These are phyloP conservation scores for Bruguiera gymnorhiza DNA, from an alignment of 345 rosid genomes.

Conservation along the genomic window DNA sequence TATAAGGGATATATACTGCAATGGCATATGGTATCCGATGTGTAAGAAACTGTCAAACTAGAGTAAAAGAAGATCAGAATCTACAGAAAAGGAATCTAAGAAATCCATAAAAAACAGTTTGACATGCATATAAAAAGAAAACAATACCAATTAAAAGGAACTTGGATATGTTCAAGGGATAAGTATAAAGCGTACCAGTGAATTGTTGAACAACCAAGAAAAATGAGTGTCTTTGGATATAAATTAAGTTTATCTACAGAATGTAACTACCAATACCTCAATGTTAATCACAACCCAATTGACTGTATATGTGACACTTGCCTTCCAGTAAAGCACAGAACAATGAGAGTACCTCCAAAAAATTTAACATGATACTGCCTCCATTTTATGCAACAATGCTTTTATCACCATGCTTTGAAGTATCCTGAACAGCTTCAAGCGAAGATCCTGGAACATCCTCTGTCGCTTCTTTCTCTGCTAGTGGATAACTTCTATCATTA, in stretches of 20 bases:
- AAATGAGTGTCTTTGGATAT: too few species aligned
- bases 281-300: too few species aligned
- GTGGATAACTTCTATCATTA: constrained; percentile 19
- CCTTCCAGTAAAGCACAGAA: not conserved
- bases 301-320: too few species aligned
- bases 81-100: not conserved
- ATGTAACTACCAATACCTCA: too few species aligned
- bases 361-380: constrained; percentile 17
- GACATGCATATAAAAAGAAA: not conserved
- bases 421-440: constrained; percentile 21
- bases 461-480: constrained; percentile 18
- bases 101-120: not conserved
- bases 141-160: too few species aligned
- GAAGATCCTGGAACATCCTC: constrained; percentile 23
- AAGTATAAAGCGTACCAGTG: too few species aligned
- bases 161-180: too few species aligned
- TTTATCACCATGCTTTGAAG: constrained; percentile 21
- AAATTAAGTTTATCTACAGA: too few species aligned
- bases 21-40: not conserved
- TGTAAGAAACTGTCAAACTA: not conserved
- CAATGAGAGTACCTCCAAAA: not conserved
- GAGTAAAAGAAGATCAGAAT: not conserved
- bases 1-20: not conserved
- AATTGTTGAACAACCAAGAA: too few species aligned
- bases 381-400: constrained; percentile 19